Conservation (phyloP, 306 rosid genomes). For the Trifolium subterraneum region DNA sequence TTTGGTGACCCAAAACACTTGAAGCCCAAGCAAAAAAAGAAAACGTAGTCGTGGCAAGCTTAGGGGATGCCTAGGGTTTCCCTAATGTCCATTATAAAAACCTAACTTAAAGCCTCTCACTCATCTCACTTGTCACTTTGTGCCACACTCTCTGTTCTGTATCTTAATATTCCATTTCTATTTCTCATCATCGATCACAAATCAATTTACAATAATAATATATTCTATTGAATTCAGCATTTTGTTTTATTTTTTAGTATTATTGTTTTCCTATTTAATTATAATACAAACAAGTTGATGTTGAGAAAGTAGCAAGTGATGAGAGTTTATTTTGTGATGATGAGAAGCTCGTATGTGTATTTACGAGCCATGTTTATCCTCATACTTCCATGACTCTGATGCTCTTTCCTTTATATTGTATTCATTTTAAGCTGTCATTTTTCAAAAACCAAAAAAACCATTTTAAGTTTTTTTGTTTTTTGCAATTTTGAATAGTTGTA, state of each 20-base stretch:
- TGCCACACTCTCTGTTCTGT: background rate
- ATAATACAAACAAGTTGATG: background rate
- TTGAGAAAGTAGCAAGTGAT: conserved; percentile 48
- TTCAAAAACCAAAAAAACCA: too few species aligned
- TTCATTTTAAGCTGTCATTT: too few species aligned
- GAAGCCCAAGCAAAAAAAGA: background rate
- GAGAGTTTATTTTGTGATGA: conserved; percentile 39
- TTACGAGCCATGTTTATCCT: conserved; percentile 58
- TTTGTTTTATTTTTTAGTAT: background rate
- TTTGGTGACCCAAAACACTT: background rate
- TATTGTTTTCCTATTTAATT: conserved; percentile 6
- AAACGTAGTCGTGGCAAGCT: background rate
- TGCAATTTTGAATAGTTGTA: too few species aligned
- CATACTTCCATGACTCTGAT: conserved; percentile 84
- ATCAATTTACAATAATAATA: background rate
- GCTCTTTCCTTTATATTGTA: conserved; percentile 14
- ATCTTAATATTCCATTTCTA: background rate
- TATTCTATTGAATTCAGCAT: background rate
- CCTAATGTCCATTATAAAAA: background rate
- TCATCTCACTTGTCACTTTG: background rate
- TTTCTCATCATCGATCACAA: background rate
- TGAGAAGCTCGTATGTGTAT: conserved; percentile 56
- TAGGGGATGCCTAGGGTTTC: background rate
- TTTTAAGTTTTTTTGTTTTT: too few species aligned
- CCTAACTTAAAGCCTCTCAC: background rate